Percentiles rank a stretch among this genome's conserved stretches.
Evolutionary conservation across 2,329 filamentous ascomycete genomes (phyloP).

Genomic region (Parafenestella ontariensis): DNA sequence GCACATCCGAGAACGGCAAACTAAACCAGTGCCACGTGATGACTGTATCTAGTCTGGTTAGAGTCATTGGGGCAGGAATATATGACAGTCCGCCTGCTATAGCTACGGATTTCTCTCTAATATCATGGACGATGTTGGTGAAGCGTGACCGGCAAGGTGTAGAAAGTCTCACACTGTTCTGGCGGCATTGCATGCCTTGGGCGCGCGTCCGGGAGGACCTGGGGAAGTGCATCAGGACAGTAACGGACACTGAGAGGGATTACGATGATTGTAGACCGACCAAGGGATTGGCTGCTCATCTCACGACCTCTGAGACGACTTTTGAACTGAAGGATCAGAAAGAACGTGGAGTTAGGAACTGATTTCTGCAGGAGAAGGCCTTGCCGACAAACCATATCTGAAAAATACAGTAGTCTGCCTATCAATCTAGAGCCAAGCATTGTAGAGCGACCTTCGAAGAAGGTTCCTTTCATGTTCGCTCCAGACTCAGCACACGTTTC

Average conservation of each 20-base stretch:
- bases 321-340: background rate
- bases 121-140: background rate
- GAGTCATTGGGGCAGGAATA: background rate
- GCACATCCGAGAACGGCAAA: conserved; percentile 12
- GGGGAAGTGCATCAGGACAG: background rate
- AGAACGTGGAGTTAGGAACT: too few species aligned
- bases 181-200: background rate
- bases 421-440: too few species aligned
- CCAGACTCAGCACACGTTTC: too few species aligned
- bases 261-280: background rate
- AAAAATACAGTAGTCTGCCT: too few species aligned
- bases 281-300: background rate
- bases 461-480: too few species aligned
- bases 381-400: too few species aligned
- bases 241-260: background rate
- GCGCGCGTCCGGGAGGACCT: background rate
- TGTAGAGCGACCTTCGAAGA: too few species aligned
- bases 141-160: background rate
- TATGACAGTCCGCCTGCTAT: background rate
- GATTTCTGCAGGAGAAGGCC: background rate
- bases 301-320: background rate
- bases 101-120: background rate
- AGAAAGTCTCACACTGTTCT: background rate
- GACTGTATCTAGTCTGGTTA: background rate
- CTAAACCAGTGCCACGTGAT: conserved; percentile 4